Conservation (phyloP, 352 stramenopile species). For the Aphanomyces cochlioides region DNA sequence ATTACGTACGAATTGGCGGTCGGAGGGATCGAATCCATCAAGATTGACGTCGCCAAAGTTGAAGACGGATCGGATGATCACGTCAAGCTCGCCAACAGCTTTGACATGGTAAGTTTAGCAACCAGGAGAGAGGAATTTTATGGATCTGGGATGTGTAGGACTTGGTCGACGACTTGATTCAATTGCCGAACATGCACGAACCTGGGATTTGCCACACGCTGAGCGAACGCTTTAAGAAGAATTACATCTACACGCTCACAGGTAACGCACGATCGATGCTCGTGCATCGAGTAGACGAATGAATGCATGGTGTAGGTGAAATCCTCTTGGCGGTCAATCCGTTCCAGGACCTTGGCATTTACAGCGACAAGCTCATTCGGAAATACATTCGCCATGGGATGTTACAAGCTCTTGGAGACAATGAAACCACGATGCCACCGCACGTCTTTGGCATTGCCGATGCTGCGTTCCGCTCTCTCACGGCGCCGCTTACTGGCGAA, state of each 20-base stretch:
- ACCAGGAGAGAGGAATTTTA: no score
- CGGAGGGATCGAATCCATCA: conserved; percentile 46
- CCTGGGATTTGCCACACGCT: conserved; percentile 92
- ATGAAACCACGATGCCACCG: conserved; percentile 75
- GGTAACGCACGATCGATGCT: conserved; percentile 25
- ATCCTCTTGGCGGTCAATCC: conserved; percentile 85
- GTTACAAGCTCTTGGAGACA: conserved; percentile 58
- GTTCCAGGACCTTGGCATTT: conserved; percentile 85
- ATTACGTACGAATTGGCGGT: conserved; percentile 49
- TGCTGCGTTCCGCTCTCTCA: conserved; percentile 82
- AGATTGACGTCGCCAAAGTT: conserved; percentile 55
- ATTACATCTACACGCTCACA: conserved; percentile 92
- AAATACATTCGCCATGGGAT: conserved; percentile 84
- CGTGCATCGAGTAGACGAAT: conserved; percentile 4
- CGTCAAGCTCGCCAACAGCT: conserved; percentile 74
- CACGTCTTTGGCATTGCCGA: conserved; percentile 91
- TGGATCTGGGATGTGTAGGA: conserved; percentile 37
- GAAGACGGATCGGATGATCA: conserved; percentile 58
- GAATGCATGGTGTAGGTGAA: conserved; percentile 39
- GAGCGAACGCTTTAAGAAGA: conserved; percentile 88
- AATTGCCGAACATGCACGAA: conserved; percentile 91
- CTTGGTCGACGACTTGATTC: conserved; percentile 90
- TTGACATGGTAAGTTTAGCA: conserved; percentile 57
- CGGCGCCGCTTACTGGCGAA: conserved; percentile 46
- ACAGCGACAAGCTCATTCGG: conserved; percentile 81